Evolutionary conservation across 2,329 filamentous ascomycete species (phyloP).

Genomic region (Colletotrichum godetiae): DNA sequence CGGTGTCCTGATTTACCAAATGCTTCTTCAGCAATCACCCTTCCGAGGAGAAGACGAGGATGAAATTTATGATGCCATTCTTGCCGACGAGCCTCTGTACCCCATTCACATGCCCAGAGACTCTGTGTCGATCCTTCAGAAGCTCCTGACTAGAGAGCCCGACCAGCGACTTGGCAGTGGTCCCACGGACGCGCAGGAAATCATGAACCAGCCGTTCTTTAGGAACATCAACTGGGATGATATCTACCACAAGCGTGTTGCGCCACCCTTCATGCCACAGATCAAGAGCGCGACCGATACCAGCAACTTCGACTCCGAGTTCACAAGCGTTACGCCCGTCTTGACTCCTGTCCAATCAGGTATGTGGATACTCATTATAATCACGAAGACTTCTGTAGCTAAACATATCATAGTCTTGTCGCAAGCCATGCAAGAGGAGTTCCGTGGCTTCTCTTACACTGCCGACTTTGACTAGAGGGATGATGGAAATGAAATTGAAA

Average conservation of each 20-base stretch:
- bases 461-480: conserved; percentile 80
- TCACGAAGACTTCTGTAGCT: not conserved
- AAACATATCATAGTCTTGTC: conserved; percentile 76
- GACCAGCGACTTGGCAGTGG: conserved; percentile 93
- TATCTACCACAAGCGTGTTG: conserved; percentile 93
- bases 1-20: conserved; percentile 98
- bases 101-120: conserved; percentile 99
- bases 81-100: conserved; percentile 96
- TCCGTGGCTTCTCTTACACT: conserved; percentile 98
- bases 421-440: conserved; percentile 99
- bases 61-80: conserved; percentile 98
- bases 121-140: conserved; percentile 97
- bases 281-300: conserved; percentile 96
- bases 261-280: conserved; percentile 87
- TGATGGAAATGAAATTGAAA: conserved; percentile 1
- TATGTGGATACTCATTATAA: conserved; percentile 60
- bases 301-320: conserved; percentile 99
- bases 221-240: conserved; percentile 98
- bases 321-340: conserved; percentile 97
- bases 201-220: conserved; percentile 99
- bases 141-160: conserved; percentile 93
- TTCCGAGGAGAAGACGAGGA: conserved; percentile 99
- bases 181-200: conserved; percentile 96
- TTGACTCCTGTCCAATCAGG: conserved; percentile 97
- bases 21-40: conserved; percentile 98